Conservation (phyloP, 2,329 filamentous ascomycete genomes). For the Coleophoma cylindrospora region DNA sequence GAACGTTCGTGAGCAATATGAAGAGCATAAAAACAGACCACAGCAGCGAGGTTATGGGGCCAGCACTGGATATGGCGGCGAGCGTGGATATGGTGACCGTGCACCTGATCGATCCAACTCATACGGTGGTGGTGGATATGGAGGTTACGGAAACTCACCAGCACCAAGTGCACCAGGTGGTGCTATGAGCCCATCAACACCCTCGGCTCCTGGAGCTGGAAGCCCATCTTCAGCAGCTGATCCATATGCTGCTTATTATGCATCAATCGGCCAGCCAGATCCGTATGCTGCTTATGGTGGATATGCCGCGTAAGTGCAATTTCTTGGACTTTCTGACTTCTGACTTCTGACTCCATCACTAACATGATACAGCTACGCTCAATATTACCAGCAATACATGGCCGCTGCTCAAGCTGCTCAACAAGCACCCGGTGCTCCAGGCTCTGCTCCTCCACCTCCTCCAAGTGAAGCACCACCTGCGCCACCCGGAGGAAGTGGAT, state of each 20-base stretch:
- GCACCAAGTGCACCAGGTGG: constrained; percentile 20
- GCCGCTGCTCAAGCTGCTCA: constrained; percentile 46
- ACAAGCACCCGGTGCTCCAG: constrained; percentile 37
- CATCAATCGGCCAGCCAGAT: constrained; percentile 49
- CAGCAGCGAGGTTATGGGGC: constrained; percentile 57
- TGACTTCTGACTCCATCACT: constrained; percentile 9
- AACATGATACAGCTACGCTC: constrained; percentile 45
- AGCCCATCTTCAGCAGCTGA: constrained; percentile 43
- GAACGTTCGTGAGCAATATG: constrained; percentile 86
- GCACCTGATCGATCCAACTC: constrained; percentile 39
- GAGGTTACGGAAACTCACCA: constrained; percentile 32
- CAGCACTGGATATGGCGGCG: constrained; percentile 34
- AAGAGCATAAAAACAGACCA: constrained; percentile 77
- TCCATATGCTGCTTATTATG: constrained; percentile 82
- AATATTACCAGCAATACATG: constrained; percentile 71
- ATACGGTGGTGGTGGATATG: constrained; percentile 29
- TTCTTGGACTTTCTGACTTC: neutral
- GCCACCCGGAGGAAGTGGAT: constrained; percentile 50
- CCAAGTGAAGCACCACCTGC: constrained; percentile 54
- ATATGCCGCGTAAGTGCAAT: constrained; percentile 61
- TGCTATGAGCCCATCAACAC: constrained; percentile 34
- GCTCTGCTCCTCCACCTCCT: constrained; percentile 51
- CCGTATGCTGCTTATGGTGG: constrained; percentile 91
- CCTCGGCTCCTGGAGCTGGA: constrained; percentile 35
- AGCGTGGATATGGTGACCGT: constrained; percentile 46